These are phyloP conservation scores for Colletotrichum australisinense DNA, from an alignment of 2,329 filamentous ascomycete species.

Conservation along the genomic window DNA sequence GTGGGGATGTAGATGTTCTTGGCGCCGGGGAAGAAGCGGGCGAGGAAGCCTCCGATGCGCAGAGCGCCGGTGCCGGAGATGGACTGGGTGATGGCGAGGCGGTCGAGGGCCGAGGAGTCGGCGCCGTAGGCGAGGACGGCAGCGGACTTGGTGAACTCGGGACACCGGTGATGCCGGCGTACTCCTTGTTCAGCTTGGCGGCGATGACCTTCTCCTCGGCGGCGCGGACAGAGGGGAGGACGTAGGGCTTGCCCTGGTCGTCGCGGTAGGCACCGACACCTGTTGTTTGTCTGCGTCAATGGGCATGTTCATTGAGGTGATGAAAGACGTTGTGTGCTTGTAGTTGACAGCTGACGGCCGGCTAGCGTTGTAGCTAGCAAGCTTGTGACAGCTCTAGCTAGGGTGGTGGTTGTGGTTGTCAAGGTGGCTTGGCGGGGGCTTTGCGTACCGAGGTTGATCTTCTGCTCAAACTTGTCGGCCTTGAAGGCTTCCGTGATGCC, in stretches of 20 bases:
- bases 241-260: conserved; percentile 97
- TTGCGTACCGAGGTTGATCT: conserved; percentile 91
- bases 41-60: conserved; percentile 92
- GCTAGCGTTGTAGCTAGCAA: conserved; percentile 17
- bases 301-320: neutral
- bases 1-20: conserved; percentile 98
- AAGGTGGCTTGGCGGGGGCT: conserved; percentile 1
- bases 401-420: too few relatives aligned
- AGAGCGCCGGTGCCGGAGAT: conserved; percentile 98
- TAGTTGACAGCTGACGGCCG: conserved; percentile 6
- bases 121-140: conserved; percentile 90
- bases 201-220: conserved; percentile 90
- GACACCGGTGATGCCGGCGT: conserved; percentile 96
- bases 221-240: conserved; percentile 90
- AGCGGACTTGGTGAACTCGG: conserved; percentile 92
- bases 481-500: conserved; percentile 99
- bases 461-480: conserved; percentile 90
- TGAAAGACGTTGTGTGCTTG: neutral
- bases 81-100: conserved; percentile 93
- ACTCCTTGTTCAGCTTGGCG: conserved; percentile 91
- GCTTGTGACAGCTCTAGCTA: conserved; percentile 21
- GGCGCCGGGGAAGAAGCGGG: conserved; percentile 88
- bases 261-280: conserved; percentile 98
- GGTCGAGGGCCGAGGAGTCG: conserved; percentile 80
- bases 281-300: conserved; percentile 45